Percentiles rank a stretch among this genome's conserved stretches.
Evolutionary conservation across 2,329 filamentous ascomycete species (phyloP).

Genomic region (Aspergillus sojae): DNA sequence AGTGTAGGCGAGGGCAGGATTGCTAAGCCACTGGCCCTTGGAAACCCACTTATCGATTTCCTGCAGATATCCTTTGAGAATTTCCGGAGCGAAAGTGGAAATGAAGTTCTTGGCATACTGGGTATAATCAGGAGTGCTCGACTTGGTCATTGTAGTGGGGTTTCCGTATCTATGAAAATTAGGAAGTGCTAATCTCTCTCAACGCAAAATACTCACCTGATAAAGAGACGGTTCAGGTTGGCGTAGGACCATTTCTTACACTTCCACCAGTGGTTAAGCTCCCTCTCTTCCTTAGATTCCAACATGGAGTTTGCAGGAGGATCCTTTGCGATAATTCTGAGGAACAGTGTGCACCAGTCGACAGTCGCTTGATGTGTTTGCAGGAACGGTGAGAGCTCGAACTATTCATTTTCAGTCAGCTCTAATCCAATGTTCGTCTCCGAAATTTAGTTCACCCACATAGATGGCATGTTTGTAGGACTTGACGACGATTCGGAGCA

Average conservation of each 20-base stretch:
- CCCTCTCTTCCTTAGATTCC: conserved; percentile 81
- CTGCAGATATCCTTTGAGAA: conserved; percentile 88
- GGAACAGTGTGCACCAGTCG: conserved; percentile 93
- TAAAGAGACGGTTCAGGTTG: conserved; percentile 93
- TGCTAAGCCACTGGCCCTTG: conserved; percentile 92
- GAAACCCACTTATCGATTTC: conserved; percentile 98
- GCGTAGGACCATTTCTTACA: conserved; percentile 99
- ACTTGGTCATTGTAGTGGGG: conserved; percentile 71
- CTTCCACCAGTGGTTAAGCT: conserved; percentile 99
- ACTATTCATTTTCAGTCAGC: conserved; percentile 56
- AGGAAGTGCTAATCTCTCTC: conserved; percentile 2
- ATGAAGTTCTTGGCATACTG: conserved; percentile 91
- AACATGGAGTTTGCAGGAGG: conserved; percentile 77
- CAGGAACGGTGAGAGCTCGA: conserved; percentile 79
- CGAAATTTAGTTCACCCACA: conserved; percentile 56
- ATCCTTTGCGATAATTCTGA: conserved; percentile 83
- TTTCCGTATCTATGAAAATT: conserved; percentile 75
- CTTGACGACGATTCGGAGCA: conserved; percentile 93
- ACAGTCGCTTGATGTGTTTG: conserved; percentile 82
- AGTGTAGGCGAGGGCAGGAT: conserved; percentile 89
- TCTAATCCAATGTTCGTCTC: background rate
- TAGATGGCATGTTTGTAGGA: conserved; percentile 98
- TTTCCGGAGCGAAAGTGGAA: conserved; percentile 88
- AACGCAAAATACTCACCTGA: conserved; percentile 62
- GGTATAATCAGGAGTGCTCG: conserved; percentile 74